Evolutionary conservation across 257 asterid species (phyloP).

Genomic region (Scutellaria barbata): DNA sequence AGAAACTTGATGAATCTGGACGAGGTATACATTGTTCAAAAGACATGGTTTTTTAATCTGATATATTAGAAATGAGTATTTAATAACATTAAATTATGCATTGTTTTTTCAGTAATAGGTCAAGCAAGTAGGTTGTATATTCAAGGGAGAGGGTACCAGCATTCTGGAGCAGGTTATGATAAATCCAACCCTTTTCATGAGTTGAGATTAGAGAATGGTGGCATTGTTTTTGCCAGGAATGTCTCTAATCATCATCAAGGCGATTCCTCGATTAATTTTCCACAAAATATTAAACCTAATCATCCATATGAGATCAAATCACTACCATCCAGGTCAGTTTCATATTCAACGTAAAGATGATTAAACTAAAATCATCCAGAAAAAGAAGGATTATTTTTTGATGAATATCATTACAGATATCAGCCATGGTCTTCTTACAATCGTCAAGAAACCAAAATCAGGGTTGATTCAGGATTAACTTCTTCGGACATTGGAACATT

Average conservation of each 20-base stretch:
- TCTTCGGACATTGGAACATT: slow-evolving; percentile 25
- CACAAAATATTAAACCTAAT: slow-evolving; percentile 33
- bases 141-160: slow-evolving; percentile 51
- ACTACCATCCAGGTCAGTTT: slow-evolving; percentile 47
- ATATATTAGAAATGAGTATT: no score
- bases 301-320: slow-evolving; percentile 34
- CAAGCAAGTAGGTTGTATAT: slow-evolving; percentile 51
- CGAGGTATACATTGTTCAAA: slow-evolving; percentile 55
- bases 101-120: slow-evolving; percentile 62
- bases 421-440: slow-evolving; percentile 48
- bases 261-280: slow-evolving; percentile 19
- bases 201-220: slow-evolving; percentile 63
- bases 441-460: slow-evolving; percentile 37
- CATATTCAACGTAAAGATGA: background rate
- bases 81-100: background rate
- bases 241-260: background rate
- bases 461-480: slow-evolving; percentile 13
- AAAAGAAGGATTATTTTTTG: background rate
- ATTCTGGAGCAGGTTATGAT: slow-evolving; percentile 40
- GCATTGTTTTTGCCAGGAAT: slow-evolving; percentile 49
- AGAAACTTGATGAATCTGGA: slow-evolving; percentile 87
- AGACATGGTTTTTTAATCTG: background rate
- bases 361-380: background rate
- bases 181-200: slow-evolving; percentile 57
- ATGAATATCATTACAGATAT: slow-evolving; percentile 39